Evolutionary conservation across 2,329 filamentous ascomycete species (phyloP), one percentile per base, ranked within the genome.

Genomic region (Claviceps paspali): DNA sequence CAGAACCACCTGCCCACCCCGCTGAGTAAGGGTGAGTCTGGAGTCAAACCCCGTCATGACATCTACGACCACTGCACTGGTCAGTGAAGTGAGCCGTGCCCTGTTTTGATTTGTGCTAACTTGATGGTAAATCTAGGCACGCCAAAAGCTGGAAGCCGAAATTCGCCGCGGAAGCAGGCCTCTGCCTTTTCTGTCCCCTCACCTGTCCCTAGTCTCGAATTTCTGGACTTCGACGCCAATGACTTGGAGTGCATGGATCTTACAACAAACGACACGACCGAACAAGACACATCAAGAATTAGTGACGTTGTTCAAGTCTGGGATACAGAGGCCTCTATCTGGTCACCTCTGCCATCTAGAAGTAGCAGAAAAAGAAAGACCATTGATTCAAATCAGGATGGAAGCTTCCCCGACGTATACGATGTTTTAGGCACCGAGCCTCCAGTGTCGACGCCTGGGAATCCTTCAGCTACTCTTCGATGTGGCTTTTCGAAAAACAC

Each of bases 321-420:
- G 65, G 56, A 56, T 2, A 62, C 65, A 33, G 60, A 61, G 14
- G 56, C 53, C 44, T 59, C 59, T 15, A 47, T 50, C 15, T 58
- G 61, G 33, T 52, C 61, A 1, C 56, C 60, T 21, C 59, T 59
- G 5, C 35, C 51, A 8, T 43, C 56, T 2, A 62, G 52, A 31
- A 57, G 59, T 32, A 56, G 56, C 14, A 69, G 64, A 50, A 74
- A 73, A 51, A 54, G 68, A 42, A 73, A 73, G 48, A 70, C 67
- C 42, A 55, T 53, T 18, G 64, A 57, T 10, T 49, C 52, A 11
- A 53, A 50, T 12, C 53, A 59, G 4, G 51, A 63, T 11, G 63
- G 64, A 24, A 62, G 67, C 14, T 75, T 71, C 32, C 68, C 67
- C 0, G 70, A 76, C 43, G 65, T 76, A 6, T 63, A 67, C 43